Base-by-base conservation (phyloP, 1,284 basidiomycete species). In the Porphyrellus sp. region DNA sequence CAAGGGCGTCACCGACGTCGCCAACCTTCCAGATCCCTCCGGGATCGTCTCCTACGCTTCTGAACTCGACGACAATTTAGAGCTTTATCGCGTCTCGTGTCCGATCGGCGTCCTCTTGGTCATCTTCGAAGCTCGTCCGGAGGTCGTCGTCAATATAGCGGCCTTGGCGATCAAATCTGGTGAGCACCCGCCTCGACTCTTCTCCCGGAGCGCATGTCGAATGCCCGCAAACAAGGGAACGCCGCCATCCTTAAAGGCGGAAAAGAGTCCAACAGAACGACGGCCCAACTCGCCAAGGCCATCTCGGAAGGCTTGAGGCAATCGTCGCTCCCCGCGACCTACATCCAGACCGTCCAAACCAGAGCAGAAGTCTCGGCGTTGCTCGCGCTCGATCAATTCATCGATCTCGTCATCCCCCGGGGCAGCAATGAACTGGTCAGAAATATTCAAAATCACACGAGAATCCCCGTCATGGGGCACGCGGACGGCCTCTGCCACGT, bases 391-490 rank as follows among this genome's bases (percentile, higher is more conserved):
- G 95, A 98, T 67, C 80, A 83, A 47, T 94, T 93, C 71, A 98
- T 99, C 63, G 95, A 99, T 72, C 78, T 99, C 12, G 95, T 99
- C 51, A 98, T 99, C 70, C 97, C 97, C 0, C 78, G 97, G 49
- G 97, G 97, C 15, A 93, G 93, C 63, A 97, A 96, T 63, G 84
- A 82, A 62, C 83, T 99, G 21, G 97, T 99, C 12, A 79, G 77
- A 56, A 88, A 76, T 67, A 98, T 99, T 53, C 92, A 98, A 70
- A 87, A 91, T 55, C 83, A 79, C 57, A 97, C 96, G 0, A 80
- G 89, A 51, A 98, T 99, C 58, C 89, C 97, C 2, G 97, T 99
- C 41, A 98, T 99, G 94, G 97, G 97, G 1, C 97, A 99, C 66
- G 96, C 97, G 5, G 96, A 99, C 70, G 96, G 96, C 0, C 74